phyloP scores from a whole-genome alignment of 768 basidiomycete species.

The Phlebiopsis flavidoalba region DNA sequence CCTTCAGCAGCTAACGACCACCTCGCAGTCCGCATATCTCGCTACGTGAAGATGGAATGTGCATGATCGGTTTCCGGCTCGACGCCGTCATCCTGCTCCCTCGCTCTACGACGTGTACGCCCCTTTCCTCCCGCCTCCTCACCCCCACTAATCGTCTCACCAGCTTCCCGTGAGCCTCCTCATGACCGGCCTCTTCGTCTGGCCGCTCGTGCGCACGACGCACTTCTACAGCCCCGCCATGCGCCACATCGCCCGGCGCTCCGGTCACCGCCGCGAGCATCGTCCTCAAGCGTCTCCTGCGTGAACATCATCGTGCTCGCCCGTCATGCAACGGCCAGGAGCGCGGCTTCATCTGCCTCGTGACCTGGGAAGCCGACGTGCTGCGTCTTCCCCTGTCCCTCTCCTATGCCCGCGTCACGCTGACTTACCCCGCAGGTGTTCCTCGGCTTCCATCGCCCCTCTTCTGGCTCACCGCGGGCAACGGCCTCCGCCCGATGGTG shows the following conservation, averaged over 20 bases:
- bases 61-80: slow-evolving; percentile 43
- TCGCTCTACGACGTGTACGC: slow-evolving; percentile 45
- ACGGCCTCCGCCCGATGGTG: slow-evolving; percentile 3
- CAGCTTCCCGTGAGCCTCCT: slow-evolving; percentile 31
- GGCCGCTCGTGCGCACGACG: slow-evolving; percentile 36
- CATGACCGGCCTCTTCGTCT: slow-evolving; percentile 41
- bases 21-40: slow-evolving; percentile 29
- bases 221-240: slow-evolving; percentile 29
- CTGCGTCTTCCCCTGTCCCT: neutral
- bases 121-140: neutral
- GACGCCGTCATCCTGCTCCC: slow-evolving; percentile 38
- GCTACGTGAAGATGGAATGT: slow-evolving; percentile 33
- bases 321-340: slow-evolving; percentile 38
- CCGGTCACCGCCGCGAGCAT: slow-evolving; percentile 42
- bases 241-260: slow-evolving; percentile 35
- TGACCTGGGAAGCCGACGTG: slow-evolving; percentile 35
- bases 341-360: slow-evolving; percentile 45
- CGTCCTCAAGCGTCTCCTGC: slow-evolving; percentile 44
- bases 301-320: slow-evolving; percentile 46
- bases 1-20: neutral
- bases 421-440: slow-evolving; percentile 31
- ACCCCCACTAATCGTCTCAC: neutral
- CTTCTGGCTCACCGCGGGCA: slow-evolving; percentile 39
- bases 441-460: slow-evolving; percentile 41
- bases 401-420: neutral